A percentile compares a stretch with the other conserved stretches of the same genome.
Conservation (phyloP, 2,329 filamentous ascomycete genomes). For the Colletotrichum sp. region DNA sequence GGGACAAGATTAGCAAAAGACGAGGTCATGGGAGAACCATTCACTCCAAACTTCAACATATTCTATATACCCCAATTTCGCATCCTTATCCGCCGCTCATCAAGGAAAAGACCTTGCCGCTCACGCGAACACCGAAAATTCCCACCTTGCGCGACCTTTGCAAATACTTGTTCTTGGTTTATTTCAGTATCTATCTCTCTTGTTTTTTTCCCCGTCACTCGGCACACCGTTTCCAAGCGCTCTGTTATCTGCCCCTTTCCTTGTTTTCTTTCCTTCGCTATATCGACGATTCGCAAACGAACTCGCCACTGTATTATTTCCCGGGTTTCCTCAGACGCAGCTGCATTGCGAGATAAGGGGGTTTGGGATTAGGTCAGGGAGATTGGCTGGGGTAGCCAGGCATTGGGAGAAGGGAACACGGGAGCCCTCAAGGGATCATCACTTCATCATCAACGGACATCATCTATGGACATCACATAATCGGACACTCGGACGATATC, state of each 20-base stretch:
- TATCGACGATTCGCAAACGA: neutral
- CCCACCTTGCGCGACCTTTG: neutral
- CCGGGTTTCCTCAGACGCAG: neutral
- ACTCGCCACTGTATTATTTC: slow-evolving; percentile 7
- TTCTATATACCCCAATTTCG: slow-evolving; percentile 20
- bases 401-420: neutral
- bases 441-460: neutral
- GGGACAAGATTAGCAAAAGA: neutral
- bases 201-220: neutral
- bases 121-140: slow-evolving; percentile 32
- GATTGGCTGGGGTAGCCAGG: neutral
- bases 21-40: neutral
- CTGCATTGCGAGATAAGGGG: neutral
- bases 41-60: neutral
- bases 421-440: neutral
- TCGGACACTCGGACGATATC: neutral
- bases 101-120: slow-evolving; percentile 30
- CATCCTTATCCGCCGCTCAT: slow-evolving; percentile 15
- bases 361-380: neutral
- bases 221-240: neutral
- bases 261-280: slow-evolving; percentile 16
- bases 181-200: neutral
- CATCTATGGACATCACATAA: neutral
- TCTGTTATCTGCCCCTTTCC: slow-evolving; percentile 22
- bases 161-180: neutral